Conservation (phyloP, 179 eudicot genomes). For the Pouteria campechiana region DNA sequence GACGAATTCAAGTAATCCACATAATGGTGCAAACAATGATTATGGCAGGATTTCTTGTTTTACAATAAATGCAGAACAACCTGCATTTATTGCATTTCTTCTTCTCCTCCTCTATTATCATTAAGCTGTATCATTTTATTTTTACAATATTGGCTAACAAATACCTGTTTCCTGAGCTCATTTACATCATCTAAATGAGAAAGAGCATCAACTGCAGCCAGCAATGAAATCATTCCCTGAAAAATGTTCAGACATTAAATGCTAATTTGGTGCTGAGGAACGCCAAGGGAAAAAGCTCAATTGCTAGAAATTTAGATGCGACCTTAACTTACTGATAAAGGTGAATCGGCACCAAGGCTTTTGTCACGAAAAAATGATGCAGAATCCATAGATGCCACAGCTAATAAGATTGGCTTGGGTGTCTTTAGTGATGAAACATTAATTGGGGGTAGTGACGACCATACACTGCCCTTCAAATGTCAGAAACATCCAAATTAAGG, state of each 20-base stretch:
- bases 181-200: constrained; percentile 42
- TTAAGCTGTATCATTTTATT: no score
- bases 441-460: constrained; percentile 88
- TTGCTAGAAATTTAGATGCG: neutral
- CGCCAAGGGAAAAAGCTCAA: neutral
- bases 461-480: constrained; percentile 90
- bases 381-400: constrained; percentile 86
- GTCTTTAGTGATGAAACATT: constrained; percentile 24
- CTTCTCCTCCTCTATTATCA: no score
- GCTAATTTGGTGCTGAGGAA: constrained; percentile 2
- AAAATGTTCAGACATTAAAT: constrained; percentile 6
- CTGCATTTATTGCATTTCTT: no score
- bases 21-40: no score
- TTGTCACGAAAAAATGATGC: constrained; percentile 96
- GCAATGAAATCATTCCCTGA: constrained; percentile 79
- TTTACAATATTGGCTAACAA: no score
- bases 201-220: constrained; percentile 93
- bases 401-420: constrained; percentile 55
- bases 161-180: constrained; percentile 68
- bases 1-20: no score
- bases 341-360: constrained; percentile 92
- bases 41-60: no score
- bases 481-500: constrained; percentile 15
- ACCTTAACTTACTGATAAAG: constrained; percentile 62
- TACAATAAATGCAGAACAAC: no score